These are phyloP conservation scores for Lophiotrema nucula DNA, from an alignment of 495 filamentous ascomycete species.

Conservation along the genomic window DNA sequence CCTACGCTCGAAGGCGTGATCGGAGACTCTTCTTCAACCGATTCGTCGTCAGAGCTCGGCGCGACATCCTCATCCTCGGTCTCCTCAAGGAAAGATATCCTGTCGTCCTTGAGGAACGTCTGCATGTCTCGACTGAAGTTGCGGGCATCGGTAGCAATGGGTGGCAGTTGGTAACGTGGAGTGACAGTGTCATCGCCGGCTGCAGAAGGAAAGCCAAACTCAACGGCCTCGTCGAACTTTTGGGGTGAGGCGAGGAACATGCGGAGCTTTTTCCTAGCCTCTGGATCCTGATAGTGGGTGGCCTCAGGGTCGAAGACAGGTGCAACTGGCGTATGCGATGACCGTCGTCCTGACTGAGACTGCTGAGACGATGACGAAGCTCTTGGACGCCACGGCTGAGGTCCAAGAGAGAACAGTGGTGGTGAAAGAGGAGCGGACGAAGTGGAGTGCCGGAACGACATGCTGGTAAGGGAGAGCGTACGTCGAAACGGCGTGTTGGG, in stretches of 20 bases:
- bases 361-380: conserved; percentile 38
- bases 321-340: conserved; percentile 39
- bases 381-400: conserved; percentile 23
- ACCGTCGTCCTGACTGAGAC: conserved; percentile 48
- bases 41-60: conserved; percentile 17
- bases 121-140: conserved; percentile 35
- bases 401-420: conserved; percentile 28
- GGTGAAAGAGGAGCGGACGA: conserved; percentile 48
- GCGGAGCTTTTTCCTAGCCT: conserved; percentile 80
- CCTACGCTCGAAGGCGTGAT: conserved; percentile 26
- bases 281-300: conserved; percentile 85
- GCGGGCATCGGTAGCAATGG: conserved; percentile 29
- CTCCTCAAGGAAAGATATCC: conserved; percentile 37
- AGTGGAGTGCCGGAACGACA: conserved; percentile 48
- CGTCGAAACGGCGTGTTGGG: conserved; percentile 48
- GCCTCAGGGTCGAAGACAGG: conserved; percentile 63
- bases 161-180: conserved; percentile 17
- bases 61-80: conserved; percentile 9
- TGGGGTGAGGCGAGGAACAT: conserved; percentile 89
- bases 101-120: conserved; percentile 36
- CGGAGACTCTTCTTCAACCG: conserved; percentile 26
- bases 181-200: conserved; percentile 43
- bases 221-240: conserved; percentile 92
- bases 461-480: conserved; percentile 46
- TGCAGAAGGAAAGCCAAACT: conserved; percentile 81